Evolutionary conservation across 2,329 filamentous ascomycete genomes (phyloP), one percentile per base, ranked within the genome.

Genomic region (Hypocrella siamensis): DNA sequence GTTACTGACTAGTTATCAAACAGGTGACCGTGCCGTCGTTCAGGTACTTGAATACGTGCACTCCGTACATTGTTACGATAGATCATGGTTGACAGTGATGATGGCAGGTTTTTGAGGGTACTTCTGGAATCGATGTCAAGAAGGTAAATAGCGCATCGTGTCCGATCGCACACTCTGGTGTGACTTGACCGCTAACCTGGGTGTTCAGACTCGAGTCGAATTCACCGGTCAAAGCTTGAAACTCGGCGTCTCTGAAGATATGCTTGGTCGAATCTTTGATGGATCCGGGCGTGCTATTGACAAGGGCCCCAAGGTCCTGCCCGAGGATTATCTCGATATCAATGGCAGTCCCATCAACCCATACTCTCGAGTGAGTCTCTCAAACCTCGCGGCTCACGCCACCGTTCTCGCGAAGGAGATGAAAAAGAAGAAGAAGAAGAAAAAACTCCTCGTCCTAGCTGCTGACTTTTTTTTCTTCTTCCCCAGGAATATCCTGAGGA

Each of bases 301-400:
- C 65, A 98, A 96, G 66, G 90, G 92, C 33, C 90, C 90, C 39
- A 96, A 94, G 66, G 90, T 98, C 48, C 65, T 98, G 42, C 86
- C 90, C 32, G 90, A 98, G 60, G 90, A 98, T 48, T 98, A 93
- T 58, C 70, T 98, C 46, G 92, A 98, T 57, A 98, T 98, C 65
- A 98, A 98, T 67, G 90, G 90, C 53, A 90, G 78, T 58, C 88
- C 90, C 37, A 98, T 98, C 63, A 98, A 98, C 65, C 90, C 90
- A 39, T 96, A 90, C 65, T 88, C 86, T 38, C 76, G 90, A 67
- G 88, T 92, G 70, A 22, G 31, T 31, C 30, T 16, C 15, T 18
- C 10, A n/a, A 8, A 28, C 18, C n/a, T 12, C 9, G 21, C 21
- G 21, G 21, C 25, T 3, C 5, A 26, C n/a, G n/a, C n/a, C n/a